Base-by-base conservation (phyloP, 768 basidiomycete genomes). In the Agaricus subrufescens region DNA sequence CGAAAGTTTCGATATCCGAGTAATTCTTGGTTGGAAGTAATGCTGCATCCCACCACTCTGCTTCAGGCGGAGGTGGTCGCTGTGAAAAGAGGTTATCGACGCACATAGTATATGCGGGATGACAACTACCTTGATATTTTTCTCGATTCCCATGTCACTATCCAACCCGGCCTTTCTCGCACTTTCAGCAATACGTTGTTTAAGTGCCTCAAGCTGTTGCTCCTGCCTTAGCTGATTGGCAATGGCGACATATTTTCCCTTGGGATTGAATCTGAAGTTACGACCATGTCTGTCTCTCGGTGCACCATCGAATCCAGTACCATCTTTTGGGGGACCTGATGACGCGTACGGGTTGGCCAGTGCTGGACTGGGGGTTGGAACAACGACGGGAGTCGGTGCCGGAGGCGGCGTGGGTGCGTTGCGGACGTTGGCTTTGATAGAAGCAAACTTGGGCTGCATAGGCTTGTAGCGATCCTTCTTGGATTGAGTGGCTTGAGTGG, bases 361-460 rank as follows among this genome's bases (percentile, higher is more conserved):
- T 11, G 74, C 63, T 57, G 65, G 63, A 26, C 62, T 66, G 15
- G 69, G 66, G 0, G 61, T 60, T 19, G 57, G 57, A 15, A 49
- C 38, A 9, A 76, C 70, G 2, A 77, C 70, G 2, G 64, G 65
- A 45, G 81, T 67, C 5, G 67, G 65, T 2, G 75, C 73, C 12
- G 70, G 66, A 1, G 75, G 75, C 4, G 76, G 75, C 3, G 77
- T 83, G 3, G 89, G 84, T 0, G 86, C 84, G 57, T 84, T 88
- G n/a, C 91, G 84, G 8, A 81, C 80, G 62, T 96, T 95, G 19
- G 87, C 91, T 76, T 89, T 94, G 70, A 96, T 94, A 3, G 93
- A 92, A 0, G 95, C 91, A 69, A 98, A 99, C 71, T 99, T 99
- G 49, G 97, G 97, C 60, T 95, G 94, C 95, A 99, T 98, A 15